Conservation (phyloP, 805 yeast species). For the Wickerhamomyces canadensis region DNA sequence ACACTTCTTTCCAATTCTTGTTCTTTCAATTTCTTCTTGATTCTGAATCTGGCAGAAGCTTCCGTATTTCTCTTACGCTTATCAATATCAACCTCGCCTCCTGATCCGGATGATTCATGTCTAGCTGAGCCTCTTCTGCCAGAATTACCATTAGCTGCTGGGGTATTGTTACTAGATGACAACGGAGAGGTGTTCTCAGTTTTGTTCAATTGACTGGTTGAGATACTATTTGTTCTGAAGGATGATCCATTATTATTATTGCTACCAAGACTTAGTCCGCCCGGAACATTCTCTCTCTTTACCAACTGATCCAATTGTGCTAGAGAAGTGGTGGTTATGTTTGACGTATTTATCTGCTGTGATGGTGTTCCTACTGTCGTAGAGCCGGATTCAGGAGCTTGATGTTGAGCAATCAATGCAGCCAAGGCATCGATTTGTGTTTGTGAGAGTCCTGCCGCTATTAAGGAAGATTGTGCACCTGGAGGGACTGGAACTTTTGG, state of each 20-base stretch:
- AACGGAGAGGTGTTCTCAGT: too few relatives aligned
- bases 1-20: constrained; percentile 82
- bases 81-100: constrained; percentile 46
- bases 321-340: too few relatives aligned
- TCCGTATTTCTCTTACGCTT: constrained; percentile 88
- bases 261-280: too few relatives aligned
- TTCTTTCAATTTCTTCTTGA: constrained; percentile 87
- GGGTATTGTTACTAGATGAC: background rate
- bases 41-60: constrained; percentile 89
- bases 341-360: too few relatives aligned
- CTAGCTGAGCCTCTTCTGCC: constrained; percentile 6
- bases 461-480: constrained; percentile 60
- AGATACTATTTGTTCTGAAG: too few relatives aligned
- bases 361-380: too few relatives aligned
- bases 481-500: constrained; percentile 69
- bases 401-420: constrained; percentile 69
- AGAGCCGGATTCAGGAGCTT: constrained; percentile 29
- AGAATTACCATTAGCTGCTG: background rate
- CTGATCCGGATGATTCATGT: constrained; percentile 16
- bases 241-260: too few relatives aligned
- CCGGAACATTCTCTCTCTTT: too few relatives aligned
- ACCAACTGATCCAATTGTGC: background rate
- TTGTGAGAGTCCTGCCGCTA: constrained; percentile 59
- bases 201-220: too few relatives aligned
- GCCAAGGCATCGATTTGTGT: constrained; percentile 71